Conservation (phyloP, 2,329 filamentous ascomycete species). For the Penicillium sp. region DNA sequence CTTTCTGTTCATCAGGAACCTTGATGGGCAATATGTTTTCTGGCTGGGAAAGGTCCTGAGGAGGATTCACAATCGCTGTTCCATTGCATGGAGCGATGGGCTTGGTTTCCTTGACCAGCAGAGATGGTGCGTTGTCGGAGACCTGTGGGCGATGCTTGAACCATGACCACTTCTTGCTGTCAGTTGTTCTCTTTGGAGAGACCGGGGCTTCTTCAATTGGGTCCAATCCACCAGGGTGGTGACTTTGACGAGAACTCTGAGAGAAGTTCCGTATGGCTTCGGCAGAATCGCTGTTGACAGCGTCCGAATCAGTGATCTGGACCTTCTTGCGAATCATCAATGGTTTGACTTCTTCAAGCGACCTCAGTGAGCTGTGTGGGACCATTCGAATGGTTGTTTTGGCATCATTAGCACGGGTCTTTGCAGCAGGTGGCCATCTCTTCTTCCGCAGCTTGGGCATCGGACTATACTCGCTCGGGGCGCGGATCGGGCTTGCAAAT, state of each 20-base stretch:
- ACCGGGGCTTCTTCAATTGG: slow-evolving; percentile 51
- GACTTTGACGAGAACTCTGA: slow-evolving; percentile 35
- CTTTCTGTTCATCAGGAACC: slow-evolving; percentile 14
- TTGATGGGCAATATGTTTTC: slow-evolving; percentile 11
- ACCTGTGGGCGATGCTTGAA: slow-evolving; percentile 46
- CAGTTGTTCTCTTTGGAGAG: slow-evolving; percentile 40
- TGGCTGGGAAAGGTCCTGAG: slow-evolving; percentile 15
- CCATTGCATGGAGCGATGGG: slow-evolving; percentile 35
- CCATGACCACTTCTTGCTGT: slow-evolving; percentile 55
- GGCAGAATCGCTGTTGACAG: background rate
- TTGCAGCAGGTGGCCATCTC: slow-evolving; percentile 9
- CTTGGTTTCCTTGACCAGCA: slow-evolving; percentile 32
- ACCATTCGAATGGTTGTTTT: slow-evolving; percentile 64
- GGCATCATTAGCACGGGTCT: slow-evolving; percentile 27
- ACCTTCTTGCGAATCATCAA: slow-evolving; percentile 61
- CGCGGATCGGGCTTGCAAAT: slow-evolving; percentile 28
- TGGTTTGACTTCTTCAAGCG: slow-evolving; percentile 55
- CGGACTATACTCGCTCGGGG: slow-evolving; percentile 19
- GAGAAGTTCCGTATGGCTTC: slow-evolving; percentile 23
- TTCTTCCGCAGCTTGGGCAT: slow-evolving; percentile 19
- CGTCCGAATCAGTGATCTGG: slow-evolving; percentile 13
- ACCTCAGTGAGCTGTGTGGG: slow-evolving; percentile 56
- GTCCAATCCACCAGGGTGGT: slow-evolving; percentile 44
- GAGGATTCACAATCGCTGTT: slow-evolving; percentile 37
- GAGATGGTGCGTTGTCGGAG: slow-evolving; percentile 31